A percentile compares a stretch with the other conserved stretches of the same genome.
Evolutionary conservation across 352 stramenopile species (phyloP).

Genomic region (Aphanomyces cochlioides): DNA sequence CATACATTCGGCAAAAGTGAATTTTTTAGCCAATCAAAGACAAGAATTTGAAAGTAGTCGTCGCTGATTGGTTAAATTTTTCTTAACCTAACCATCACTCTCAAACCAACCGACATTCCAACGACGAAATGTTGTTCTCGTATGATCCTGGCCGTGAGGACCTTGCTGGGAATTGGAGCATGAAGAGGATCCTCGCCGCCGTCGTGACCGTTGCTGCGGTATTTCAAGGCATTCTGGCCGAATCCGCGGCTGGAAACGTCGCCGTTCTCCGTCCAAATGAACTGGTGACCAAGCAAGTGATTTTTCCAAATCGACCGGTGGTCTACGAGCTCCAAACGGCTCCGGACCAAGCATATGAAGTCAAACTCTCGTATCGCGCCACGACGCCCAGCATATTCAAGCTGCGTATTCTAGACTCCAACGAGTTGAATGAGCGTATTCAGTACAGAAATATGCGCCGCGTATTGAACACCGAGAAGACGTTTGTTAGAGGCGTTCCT

Average conservation of each 20-base stretch:
- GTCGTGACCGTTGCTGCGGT: background rate
- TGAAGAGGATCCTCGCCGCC: background rate
- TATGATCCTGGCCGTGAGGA: background rate
- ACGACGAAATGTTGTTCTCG: background rate
- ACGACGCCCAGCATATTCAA: slow-evolving; percentile 29
- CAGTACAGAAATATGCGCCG: slow-evolving; percentile 18
- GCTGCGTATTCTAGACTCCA: slow-evolving; percentile 16
- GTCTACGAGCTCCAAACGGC: slow-evolving; percentile 16
- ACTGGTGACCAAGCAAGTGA: slow-evolving; percentile 14
- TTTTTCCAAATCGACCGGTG: slow-evolving; percentile 11
- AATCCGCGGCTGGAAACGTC: background rate
- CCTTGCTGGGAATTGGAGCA: background rate
- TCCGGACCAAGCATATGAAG: slow-evolving; percentile 15
- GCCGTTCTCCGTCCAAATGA: slow-evolving; percentile 7
- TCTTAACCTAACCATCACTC: slow-evolving; percentile 14
- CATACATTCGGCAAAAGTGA: slow-evolving; percentile 6
- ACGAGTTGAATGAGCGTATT: background rate
- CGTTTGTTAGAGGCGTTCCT: slow-evolving; percentile 18
- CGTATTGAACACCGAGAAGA: slow-evolving; percentile 30
- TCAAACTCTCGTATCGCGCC: slow-evolving; percentile 28
- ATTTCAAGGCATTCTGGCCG: background rate
- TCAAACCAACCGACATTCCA: background rate
- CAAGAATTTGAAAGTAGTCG: background rate
- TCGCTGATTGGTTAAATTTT: slow-evolving; percentile 4
- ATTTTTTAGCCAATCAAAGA: background rate